A percentile compares a stretch with the other conserved stretches of the same genome.
phyloP scores from a whole-genome alignment of 108 stramenopile genomes.

The Fragilaria crotonensis region DNA sequence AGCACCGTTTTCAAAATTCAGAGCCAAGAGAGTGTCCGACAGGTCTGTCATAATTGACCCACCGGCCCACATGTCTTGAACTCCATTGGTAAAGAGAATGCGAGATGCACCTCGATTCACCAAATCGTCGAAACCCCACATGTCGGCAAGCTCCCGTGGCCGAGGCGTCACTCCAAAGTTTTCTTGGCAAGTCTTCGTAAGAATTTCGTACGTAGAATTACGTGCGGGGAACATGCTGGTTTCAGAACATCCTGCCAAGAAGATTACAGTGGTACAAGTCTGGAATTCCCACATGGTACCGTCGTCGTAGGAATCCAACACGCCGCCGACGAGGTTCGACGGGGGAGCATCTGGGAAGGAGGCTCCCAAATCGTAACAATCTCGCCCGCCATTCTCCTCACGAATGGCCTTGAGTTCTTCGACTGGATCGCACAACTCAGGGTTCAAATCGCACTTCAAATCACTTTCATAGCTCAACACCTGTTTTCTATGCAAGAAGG shows the following conservation, averaged over 20 bases:
- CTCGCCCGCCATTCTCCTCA: background rate
- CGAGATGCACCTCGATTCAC: slow-evolving; percentile 18
- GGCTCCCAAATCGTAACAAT: background rate
- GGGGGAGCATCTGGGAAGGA: background rate
- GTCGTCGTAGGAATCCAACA: slow-evolving; percentile 16
- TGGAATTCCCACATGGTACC: slow-evolving; percentile 79
- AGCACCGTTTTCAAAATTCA: slow-evolving; percentile 75
- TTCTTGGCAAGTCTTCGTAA: slow-evolving; percentile 32
- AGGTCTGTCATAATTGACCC: slow-evolving; percentile 27
- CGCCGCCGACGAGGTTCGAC: background rate
- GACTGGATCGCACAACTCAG: background rate
- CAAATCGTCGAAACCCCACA: slow-evolving; percentile 53
- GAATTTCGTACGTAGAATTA: slow-evolving; percentile 33
- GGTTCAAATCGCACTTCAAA: background rate
- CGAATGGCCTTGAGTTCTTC: background rate
- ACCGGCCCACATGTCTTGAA: slow-evolving; percentile 47
- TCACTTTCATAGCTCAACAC: background rate
- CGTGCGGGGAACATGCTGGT: slow-evolving; percentile 44
- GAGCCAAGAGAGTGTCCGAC: slow-evolving; percentile 35
- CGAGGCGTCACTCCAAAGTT: slow-evolving; percentile 42
- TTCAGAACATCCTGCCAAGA: slow-evolving; percentile 24
- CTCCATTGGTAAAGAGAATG: slow-evolving; percentile 59
- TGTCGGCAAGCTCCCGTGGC: slow-evolving; percentile 33
- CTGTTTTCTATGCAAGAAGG: slow-evolving; percentile 28
- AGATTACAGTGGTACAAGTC: slow-evolving; percentile 1